These are phyloP conservation scores for Plantago ovata DNA, from an alignment of 257 asterid species.

Conservation along the genomic window DNA sequence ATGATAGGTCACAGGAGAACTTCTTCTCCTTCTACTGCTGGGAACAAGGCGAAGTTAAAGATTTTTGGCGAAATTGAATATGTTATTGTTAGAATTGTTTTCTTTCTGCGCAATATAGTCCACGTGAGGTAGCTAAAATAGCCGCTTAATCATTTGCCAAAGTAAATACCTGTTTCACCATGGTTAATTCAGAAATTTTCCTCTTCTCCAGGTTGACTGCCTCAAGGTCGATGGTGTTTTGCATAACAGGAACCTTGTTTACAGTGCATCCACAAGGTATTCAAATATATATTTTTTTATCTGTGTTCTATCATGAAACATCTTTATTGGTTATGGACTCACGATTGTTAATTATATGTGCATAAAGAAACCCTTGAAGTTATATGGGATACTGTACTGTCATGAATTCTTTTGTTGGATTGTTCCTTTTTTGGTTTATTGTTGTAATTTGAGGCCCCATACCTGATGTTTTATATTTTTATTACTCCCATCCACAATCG, in stretches of 20 bases:
- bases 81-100: no score
- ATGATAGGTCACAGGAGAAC: neutral
- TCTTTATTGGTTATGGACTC: neutral
- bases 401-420: neutral
- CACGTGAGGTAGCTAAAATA: slow-evolving; percentile 17
- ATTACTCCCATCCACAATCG: no score
- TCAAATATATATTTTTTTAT: slow-evolving; percentile 7
- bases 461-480: no score
- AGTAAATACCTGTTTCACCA: slow-evolving; percentile 12
- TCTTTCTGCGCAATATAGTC: neutral
- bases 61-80: no score
- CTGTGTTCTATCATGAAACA: neutral
- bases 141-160: slow-evolving; percentile 10
- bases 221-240: slow-evolving; percentile 97
- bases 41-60: no score
- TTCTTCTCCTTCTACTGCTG: no score
- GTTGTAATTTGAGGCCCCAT: no score
- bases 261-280: slow-evolving; percentile 97
- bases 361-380: neutral
- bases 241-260: slow-evolving; percentile 84
- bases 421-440: no score
- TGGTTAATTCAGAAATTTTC: slow-evolving; percentile 6
- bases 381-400: neutral
- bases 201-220: slow-evolving; percentile 76
- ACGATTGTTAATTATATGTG: neutral